A percentile compares a stretch with the other conserved stretches of the same genome.
These are phyloP conservation scores for Metarhizium guizhouense DNA, from an alignment of 2,329 filamentous ascomycete species.

Conservation along the genomic window DNA sequence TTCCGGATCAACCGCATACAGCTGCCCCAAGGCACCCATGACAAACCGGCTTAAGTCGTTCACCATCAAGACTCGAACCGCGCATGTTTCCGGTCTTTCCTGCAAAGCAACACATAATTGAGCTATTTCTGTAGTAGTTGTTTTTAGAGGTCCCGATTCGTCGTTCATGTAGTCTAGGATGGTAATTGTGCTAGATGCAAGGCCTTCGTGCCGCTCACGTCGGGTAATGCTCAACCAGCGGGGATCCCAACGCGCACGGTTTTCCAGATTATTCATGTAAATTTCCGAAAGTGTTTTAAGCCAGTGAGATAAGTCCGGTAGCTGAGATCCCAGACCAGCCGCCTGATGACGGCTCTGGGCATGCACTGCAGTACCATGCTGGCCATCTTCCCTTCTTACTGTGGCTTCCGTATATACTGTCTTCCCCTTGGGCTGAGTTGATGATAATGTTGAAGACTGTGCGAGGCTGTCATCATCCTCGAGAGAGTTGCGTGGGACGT, in stretches of 20 bases:
- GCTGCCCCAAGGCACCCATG: constrained; percentile 19
- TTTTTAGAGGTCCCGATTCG: constrained; percentile 5
- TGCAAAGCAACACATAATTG: constrained; percentile 10
- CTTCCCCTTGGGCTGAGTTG: constrained; percentile 4
- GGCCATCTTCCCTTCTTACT: too few species aligned
- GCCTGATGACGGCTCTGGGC: too few species aligned
- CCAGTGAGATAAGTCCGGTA: constrained; percentile 18
- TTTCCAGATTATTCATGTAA: constrained; percentile 21
- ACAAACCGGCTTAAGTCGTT: constrained; percentile 20
- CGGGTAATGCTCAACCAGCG: constrained; percentile 17
- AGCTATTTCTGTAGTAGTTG: constrained; percentile 6
- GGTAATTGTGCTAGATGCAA: constrained; percentile 10
- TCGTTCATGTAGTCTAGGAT: constrained; percentile 14
- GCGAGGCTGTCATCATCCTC: not conserved
- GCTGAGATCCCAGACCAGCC: not conserved
- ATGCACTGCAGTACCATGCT: too few species aligned
- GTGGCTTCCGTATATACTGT: not conserved
- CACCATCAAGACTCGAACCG: constrained; percentile 16
- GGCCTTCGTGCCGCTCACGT: constrained; percentile 14
- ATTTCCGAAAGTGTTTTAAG: constrained; percentile 19
- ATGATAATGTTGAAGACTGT: not conserved
- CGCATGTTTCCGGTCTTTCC: constrained; percentile 7
- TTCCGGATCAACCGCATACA: constrained; percentile 17
- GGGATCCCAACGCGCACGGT: constrained; percentile 17
- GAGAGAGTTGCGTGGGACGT: constrained; percentile 13